phyloP scores from a whole-genome alignment of 1,284 basidiomycete species.

The Tylopilus sp. region DNA sequence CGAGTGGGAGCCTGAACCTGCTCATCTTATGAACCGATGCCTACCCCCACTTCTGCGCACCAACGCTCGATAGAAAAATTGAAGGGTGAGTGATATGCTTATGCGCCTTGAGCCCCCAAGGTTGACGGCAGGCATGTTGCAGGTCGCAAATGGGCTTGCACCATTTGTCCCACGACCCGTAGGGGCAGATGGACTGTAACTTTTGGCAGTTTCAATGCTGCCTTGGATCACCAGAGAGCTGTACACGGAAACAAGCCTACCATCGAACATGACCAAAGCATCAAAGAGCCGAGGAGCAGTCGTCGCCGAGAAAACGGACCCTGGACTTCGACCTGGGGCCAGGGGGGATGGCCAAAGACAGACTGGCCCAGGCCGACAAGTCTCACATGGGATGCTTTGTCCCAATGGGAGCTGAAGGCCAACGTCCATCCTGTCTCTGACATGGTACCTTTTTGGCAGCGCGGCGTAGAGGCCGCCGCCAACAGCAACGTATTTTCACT shows the following conservation, averaged over 20 bases:
- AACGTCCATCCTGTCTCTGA: slow-evolving; percentile 58
- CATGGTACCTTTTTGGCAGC: slow-evolving; percentile 66
- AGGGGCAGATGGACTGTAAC: slow-evolving; percentile 13
- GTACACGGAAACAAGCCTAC: slow-evolving; percentile 33
- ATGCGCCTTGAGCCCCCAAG: not conserved
- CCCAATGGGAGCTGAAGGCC: slow-evolving; percentile 62
- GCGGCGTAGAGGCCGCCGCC: slow-evolving; percentile 63
- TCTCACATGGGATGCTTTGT: slow-evolving; percentile 53
- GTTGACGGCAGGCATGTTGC: slow-evolving; percentile 12
- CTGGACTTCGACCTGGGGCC: slow-evolving; percentile 13
- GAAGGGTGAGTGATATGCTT: slow-evolving; percentile 30
- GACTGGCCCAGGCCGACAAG: slow-evolving; percentile 37
- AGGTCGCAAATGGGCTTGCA: slow-evolving; percentile 38
- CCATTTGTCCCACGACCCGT: slow-evolving; percentile 23
- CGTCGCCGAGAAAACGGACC: slow-evolving; percentile 4
- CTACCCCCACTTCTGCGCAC: slow-evolving; percentile 31
- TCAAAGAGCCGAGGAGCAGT: not conserved
- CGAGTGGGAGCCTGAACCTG: slow-evolving; percentile 16
- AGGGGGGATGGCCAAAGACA: slow-evolving; percentile 15
- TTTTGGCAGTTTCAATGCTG: slow-evolving; percentile 29
- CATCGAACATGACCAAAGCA: slow-evolving; percentile 30
- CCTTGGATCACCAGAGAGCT: slow-evolving; percentile 33
- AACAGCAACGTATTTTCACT: slow-evolving; percentile 57
- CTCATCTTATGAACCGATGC: slow-evolving; percentile 28
- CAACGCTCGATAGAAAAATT: slow-evolving; percentile 32